Percentiles rank a stretch among this genome's conserved stretches.
Conservation (phyloP, 2,329 filamentous ascomycete genomes). For the Pseudocercospora pini-densiflorae region DNA sequence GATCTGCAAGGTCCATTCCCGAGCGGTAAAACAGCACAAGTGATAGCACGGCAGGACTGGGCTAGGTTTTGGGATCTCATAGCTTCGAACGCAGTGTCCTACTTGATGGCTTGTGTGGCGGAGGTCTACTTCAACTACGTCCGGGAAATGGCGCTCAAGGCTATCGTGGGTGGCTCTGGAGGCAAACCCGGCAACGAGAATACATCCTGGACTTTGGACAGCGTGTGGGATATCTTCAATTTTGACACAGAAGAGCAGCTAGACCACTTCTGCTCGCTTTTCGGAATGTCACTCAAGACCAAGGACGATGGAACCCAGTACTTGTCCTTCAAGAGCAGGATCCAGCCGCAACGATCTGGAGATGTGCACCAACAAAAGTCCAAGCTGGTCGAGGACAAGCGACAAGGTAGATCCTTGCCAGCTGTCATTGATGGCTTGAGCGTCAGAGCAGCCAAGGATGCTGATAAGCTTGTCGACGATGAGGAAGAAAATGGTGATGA, state of each 20-base stretch:
- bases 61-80: conserved; percentile 62
- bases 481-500: conserved; percentile 35
- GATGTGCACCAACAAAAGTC: conserved; percentile 49
- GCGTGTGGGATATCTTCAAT: conserved; percentile 56
- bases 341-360: conserved; percentile 5
- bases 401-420: conserved; percentile 58
- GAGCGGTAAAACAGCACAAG: conserved; percentile 48
- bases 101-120: conserved; percentile 67
- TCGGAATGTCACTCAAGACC: conserved; percentile 56
- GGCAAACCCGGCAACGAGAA: conserved; percentile 40
- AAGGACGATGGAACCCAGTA: conserved; percentile 50
- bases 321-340: conserved; percentile 53
- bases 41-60: conserved; percentile 63
- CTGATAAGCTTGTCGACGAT: conserved; percentile 55
- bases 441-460: conserved; percentile 54
- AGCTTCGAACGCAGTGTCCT: conserved; percentile 60
- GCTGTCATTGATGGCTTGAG: conserved; percentile 62
- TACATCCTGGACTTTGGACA: conserved; percentile 61
- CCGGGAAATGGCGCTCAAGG: conserved; percentile 59
- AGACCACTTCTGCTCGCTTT: conserved; percentile 57
- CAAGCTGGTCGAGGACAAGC: conserved; percentile 61
- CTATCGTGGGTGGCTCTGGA: conserved; percentile 36
- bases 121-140: conserved; percentile 66
- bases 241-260: conserved; percentile 62
- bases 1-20: conserved; percentile 58